Percentiles rank a stretch among this genome's conserved stretches.
Evolutionary conservation across 2,329 filamentous ascomycete genomes (phyloP).

Genomic region (Cladophialophora psammophila): DNA sequence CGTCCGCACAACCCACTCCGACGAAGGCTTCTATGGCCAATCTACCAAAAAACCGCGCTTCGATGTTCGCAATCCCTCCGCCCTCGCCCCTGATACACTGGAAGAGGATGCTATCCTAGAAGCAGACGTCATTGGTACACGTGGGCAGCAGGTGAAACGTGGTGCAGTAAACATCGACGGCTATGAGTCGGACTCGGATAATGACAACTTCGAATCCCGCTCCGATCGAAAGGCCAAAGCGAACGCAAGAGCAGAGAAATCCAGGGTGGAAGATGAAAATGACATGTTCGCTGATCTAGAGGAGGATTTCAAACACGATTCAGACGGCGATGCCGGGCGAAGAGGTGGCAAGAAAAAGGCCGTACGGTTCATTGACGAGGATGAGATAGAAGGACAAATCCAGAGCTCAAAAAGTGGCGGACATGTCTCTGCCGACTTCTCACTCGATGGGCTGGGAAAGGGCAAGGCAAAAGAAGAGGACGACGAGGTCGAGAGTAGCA

Average conservation of each 20-base stretch:
- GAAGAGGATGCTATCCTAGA: conserved; percentile 81
- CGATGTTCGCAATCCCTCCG: conserved; percentile 92
- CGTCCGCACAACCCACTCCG: conserved; percentile 71
- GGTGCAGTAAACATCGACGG: conserved; percentile 96
- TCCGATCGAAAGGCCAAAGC: conserved; percentile 64
- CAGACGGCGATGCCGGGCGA: conserved; percentile 57
- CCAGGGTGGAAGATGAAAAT: conserved; percentile 46
- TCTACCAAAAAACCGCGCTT: conserved; percentile 83
- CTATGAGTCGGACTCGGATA: conserved; percentile 91
- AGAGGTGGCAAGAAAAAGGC: conserved; percentile 65
- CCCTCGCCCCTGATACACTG: conserved; percentile 80
- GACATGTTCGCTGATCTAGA: conserved; percentile 85
- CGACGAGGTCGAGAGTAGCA: conserved; percentile 68
- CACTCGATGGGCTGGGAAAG: conserved; percentile 41
- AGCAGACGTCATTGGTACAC: conserved; percentile 86
- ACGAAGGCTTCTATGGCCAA: conserved; percentile 48
- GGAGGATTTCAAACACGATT: conserved; percentile 64
- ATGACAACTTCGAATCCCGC: conserved; percentile 83
- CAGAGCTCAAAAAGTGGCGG: conserved; percentile 75
- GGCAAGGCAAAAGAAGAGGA: conserved; percentile 53
- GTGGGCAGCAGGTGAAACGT: conserved; percentile 77
- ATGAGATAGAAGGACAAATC: conserved; percentile 82
- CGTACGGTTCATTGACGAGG: conserved; percentile 65
- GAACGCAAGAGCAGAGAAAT: conserved; percentile 52
- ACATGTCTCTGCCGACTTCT: conserved; percentile 67